Base-by-base conservation (phyloP, 2,329 filamentous ascomycete species). In the Fusarium hostae region DNA sequence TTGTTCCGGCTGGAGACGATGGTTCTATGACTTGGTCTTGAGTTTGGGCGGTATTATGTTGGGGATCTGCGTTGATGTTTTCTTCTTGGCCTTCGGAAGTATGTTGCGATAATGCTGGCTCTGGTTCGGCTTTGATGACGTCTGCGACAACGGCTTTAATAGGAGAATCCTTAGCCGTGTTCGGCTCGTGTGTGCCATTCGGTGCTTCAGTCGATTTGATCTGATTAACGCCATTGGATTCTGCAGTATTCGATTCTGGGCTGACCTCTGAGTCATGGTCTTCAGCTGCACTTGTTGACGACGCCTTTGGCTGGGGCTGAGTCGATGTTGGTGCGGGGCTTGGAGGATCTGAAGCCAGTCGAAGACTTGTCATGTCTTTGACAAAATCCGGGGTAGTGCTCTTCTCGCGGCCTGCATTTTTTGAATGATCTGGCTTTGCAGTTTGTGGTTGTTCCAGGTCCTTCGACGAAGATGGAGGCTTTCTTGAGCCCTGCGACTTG, bases 351-450 rank as follows among this genome's bases (percentile, higher is more conserved):
- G 79, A 73, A 55, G 68, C 75, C 48, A 82, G 70, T 56, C 76
- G 73, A 51, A 82, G 74, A 28, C 74, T 74, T 39, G 75, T 76
- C 76, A 82, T 78, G 39, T 81, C 72, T 61, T 73, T 75, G 26
- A 78, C 69, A 56, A 82, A 75, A 61, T 78, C 78, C 22, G 77
- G 72, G 28, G 78, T 76, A 47, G 56, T 63, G 51, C 75, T 78
- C 63, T 74, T 78, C 59, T 72, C 66, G 22, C 56, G 72, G 52
- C 48, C 51, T 44, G 63, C 57, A 26, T 54, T 51, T 55, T 75
- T 44, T 40, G 56, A 48, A 30, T 62, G 34, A 30, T 52, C 59
- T 37, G 59, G 20, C 52, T 66, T 59, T 39, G 18, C 9, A 37
- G 30, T 58, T 69, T 37, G 55, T 34, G 64, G 32, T 48, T 58